Percentiles rank a stretch among this genome's conserved stretches.
Conservation (phyloP, 441 rosid genomes). For the Gossypium gossypioides region DNA sequence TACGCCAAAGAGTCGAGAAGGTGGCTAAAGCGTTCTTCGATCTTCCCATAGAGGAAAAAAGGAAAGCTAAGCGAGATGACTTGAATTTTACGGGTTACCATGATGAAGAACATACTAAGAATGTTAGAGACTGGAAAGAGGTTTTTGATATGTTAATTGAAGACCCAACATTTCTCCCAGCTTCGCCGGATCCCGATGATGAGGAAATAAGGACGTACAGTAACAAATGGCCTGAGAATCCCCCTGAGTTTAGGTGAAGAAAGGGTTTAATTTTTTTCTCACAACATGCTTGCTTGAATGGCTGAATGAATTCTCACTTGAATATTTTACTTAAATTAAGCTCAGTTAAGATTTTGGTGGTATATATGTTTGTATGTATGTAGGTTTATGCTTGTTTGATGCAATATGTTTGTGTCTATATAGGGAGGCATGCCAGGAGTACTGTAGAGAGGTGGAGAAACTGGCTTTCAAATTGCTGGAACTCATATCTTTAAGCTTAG, state of each 20-base stretch:
- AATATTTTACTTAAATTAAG: neutral
- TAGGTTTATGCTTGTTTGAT: neutral
- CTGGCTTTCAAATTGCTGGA: constrained; percentile 38
- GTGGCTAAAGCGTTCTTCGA: constrained; percentile 34
- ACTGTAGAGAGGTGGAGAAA: constrained; percentile 34
- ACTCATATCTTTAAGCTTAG: constrained; percentile 43
- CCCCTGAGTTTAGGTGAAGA: constrained; percentile 38
- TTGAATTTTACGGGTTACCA: constrained; percentile 45
- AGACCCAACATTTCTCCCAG: constrained; percentile 36
- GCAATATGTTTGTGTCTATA: neutral
- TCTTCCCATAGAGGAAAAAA: constrained; percentile 37
- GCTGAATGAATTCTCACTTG: neutral
- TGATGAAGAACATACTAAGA: constrained; percentile 68
- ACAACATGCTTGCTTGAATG: neutral
- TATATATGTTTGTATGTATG: neutral
- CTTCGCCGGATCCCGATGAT: constrained; percentile 36
- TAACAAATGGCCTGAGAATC: constrained; percentile 55
- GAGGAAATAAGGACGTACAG: constrained; percentile 21
- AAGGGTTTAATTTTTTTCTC: neutral
- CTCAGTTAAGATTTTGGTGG: neutral
- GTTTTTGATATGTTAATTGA: constrained; percentile 40
- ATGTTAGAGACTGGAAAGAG: constrained; percentile 77
- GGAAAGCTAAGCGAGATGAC: constrained; percentile 46
- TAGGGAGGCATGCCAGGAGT: constrained; percentile 44
- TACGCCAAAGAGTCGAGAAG: constrained; percentile 21